phyloP scores from a whole-genome alignment of 306 rosid genomes.

The Acacia melanoxylon region DNA sequence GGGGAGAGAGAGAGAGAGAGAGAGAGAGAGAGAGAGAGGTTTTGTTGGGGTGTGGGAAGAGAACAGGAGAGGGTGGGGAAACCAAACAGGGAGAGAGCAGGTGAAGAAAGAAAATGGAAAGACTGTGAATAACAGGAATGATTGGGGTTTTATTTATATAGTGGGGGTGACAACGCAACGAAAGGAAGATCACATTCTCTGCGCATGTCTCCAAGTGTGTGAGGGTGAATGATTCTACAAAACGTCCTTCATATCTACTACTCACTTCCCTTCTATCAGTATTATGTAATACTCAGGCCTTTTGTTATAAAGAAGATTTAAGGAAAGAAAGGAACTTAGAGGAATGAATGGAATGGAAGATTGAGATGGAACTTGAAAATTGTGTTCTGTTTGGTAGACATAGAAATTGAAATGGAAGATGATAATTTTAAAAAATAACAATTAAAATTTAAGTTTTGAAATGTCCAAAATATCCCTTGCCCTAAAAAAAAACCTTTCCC shows the following conservation, averaged over 20 bases:
- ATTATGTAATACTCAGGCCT: too few species aligned
- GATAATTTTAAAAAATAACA: too few species aligned
- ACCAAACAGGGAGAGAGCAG: slow-evolving; percentile 48
- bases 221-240: not conserved
- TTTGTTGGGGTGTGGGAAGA: slow-evolving; percentile 37
- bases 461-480: too few species aligned
- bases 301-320: too few species aligned
- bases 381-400: too few species aligned
- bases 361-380: too few species aligned
- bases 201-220: not conserved
- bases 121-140: slow-evolving; percentile 17
- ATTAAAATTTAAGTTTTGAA: too few species aligned
- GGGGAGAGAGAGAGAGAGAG: too few species aligned
- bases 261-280: not conserved
- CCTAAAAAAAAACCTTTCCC: too few species aligned
- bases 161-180: slow-evolving; percentile 6
- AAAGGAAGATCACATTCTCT: not conserved
- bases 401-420: too few species aligned
- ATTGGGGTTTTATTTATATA: not conserved
- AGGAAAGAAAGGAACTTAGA: too few species aligned
- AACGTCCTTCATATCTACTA: not conserved
- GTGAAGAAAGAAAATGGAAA: slow-evolving; percentile 38
- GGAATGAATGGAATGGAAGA: too few species aligned
- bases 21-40: slow-evolving; percentile 9
- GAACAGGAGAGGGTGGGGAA: slow-evolving; percentile 41